Base-by-base conservation (phyloP, 1,284 basidiomycete species). In the Fistulinella staudtii region DNA sequence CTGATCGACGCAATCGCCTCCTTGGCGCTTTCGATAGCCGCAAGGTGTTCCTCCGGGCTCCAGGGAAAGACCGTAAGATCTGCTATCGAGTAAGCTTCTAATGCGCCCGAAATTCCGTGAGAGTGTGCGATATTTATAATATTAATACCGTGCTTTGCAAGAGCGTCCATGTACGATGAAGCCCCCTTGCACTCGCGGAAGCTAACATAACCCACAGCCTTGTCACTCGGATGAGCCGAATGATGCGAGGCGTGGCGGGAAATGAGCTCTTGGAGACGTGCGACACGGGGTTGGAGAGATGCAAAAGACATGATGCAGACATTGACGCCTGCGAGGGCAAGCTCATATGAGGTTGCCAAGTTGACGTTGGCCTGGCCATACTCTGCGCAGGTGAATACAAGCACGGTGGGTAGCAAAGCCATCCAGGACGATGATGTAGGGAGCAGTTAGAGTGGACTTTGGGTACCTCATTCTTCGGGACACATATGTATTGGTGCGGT, bases 301-400 rank as follows among this genome's bases (percentile, higher is more conserved):
- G 25, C 24, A 13, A 45, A 39, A 20, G 38, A 45, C 20, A 33
- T 24, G 2, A 45, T 24, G 6, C 18, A 18, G n/a, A 39, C 43
- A 10, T 45, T 17, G 1, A 29, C 43, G n/a, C 43, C 38, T 3
- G 38, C 43, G 11, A 45, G 33, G 18, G 43, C 43, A 6, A 45
- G 31, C 15, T 39, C 25, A 11, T 39, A 45, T 7, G 33, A 10
- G 13, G 43, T 45, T 7, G 43, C 43, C 13, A 37, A 29, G n/a
- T 14, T 34, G n/a, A 40, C 29, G 13, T 33, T 36, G 5, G 35
- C 30, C n/a, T 38, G 35, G n/a, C 45, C 47, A 20, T 38, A 14
- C 15, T 33, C 39, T 5, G 35, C 1, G 24, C 6, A 36, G 20
- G 11, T 30, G 15, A 40, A 31, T 1, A 41, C 22, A 3, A 45